A percentile compares a stretch with the other conserved stretches of the same genome.
These are phyloP conservation scores for Fraxinus nigra DNA, from an alignment of 305 asterid genomes.

Conservation along the genomic window DNA sequence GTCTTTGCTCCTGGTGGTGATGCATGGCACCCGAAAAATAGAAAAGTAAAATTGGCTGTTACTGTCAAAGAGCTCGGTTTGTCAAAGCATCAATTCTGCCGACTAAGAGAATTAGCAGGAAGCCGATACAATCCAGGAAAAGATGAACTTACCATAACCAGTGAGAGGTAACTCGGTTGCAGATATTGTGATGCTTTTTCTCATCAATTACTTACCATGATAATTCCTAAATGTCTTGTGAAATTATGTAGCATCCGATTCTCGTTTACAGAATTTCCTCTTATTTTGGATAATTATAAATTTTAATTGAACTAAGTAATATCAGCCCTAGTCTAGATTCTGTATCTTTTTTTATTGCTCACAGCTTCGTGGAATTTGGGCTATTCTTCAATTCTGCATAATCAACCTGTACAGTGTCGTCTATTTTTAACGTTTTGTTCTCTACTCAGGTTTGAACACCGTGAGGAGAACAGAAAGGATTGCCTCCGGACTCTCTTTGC, in stretches of 20 bases:
- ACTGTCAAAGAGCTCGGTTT: constrained; percentile 87
- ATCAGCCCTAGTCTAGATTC: neutral
- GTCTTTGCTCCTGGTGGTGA: constrained; percentile 89
- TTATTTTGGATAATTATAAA: neutral
- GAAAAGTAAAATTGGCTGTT: constrained; percentile 73
- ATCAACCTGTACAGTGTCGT: neutral
- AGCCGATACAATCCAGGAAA: constrained; percentile 85
- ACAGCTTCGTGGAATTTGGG: neutral
- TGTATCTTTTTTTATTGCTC: neutral
- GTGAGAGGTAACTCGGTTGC: constrained; percentile 63
- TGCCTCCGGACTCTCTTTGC: constrained; percentile 77
- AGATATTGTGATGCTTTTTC: neutral
- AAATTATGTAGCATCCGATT: neutral
- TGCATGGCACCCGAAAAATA: constrained; percentile 92
- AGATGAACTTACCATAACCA: constrained; percentile 87
- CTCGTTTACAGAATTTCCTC: neutral
- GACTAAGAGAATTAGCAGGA: constrained; percentile 83
- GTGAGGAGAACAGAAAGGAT: constrained; percentile 97
- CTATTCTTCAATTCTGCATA: neutral
- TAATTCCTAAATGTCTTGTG: constrained; percentile 5
- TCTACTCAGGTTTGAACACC: constrained; percentile 67
- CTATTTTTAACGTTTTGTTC: constrained; percentile 1
- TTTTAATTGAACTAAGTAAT: neutral
- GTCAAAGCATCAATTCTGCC: constrained; percentile 65
- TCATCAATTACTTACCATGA: neutral